Evolutionary conservation across 495 filamentous ascomycete species (phyloP), one percentile per base, ranked within the genome.

Genomic region (Penicillium crystallinum): DNA sequence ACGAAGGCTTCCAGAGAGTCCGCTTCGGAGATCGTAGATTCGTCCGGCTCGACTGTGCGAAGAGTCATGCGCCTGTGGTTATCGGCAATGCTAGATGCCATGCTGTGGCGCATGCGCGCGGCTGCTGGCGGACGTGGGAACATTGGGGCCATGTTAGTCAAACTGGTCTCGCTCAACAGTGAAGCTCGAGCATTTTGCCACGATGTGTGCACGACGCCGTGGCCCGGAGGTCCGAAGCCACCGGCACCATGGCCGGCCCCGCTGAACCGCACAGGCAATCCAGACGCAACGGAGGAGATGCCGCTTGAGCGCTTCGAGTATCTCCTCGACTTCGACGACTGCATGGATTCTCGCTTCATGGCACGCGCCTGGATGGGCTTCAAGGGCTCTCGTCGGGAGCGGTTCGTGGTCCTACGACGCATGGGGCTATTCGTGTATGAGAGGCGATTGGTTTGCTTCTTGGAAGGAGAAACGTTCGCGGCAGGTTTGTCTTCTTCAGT

Each of bases 211-310:
- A 77, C 73, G 5, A 73, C 51, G 10, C 74, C 74, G 42, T 69
- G 71, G 25, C 71, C 72, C 3, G 68, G 67, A 34, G 74, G 75
- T 15, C 76, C 76, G 41, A 74, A 72, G 9, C 71, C 73, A 46
- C 73, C 75, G n/a, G 73, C 71, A 9, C 75, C 75, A 57, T 77
- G 76, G 1, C 75, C 75, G 23, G 75, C 70, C 17, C 75, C 76
- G 49, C 73, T 75, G 18, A 73, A 59, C 46, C 73, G 59, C 2
- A 71, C 62, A 1, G 72, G 71, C 9, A 75, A 49, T 8, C 69
- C 67, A 23, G 72, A 59, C 23, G 68, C 67, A 41, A 72, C 56
- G 18, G 65, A 63, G 4, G 67, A 72, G 23, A 75, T 72, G 2
- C 73, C 74, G 51, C 76, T 77, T 0, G 74, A 71, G 7, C 74